Evolutionary conservation across 805 yeast genomes (phyloP), one percentile per base, ranked within the genome.

Genomic region (Yamadazyma paraphyllophila): DNA sequence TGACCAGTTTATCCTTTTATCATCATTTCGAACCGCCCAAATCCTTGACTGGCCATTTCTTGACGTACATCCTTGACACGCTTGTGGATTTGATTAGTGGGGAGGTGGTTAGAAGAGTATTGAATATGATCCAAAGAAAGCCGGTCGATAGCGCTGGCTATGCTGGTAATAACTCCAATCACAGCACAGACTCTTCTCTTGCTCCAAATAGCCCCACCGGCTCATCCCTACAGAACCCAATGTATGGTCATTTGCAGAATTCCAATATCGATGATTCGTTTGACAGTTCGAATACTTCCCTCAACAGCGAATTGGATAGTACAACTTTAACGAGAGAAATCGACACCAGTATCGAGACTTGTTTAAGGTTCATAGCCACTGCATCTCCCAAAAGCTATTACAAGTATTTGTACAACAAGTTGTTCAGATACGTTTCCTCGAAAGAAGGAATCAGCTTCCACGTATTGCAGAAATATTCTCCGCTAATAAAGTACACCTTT

Each of bases 331-430:
- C 52, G 2, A 51, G 51, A 10, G 68, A 65, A 27, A 66, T 71
- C 35, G 76, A 71, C 52, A 42, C 45, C n/a, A 55, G 62, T 43
- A 50, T 65, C 13, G 67, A 63, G 48, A 46, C 60, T 11, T 56
- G 66, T 15, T 51, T 69, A 35, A 58, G 67, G 37, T 71, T 59
- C 43, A 47, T 71, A 10, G 70, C 74, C 0, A 59, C 67, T 1
- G 59, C 76, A 3, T 67, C 68, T 48, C 69, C 76, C 0, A 41
- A 39, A 2, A 61, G 61, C 4, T 71, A 67, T 48, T 62, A 56
- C 43, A 47, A 49, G 24, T 70, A 58, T 43, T 37, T 68, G 8
- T 44, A 53, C 26, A 37, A 47, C 1, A 63, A 61, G 29, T 39
- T 71, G 4, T 63, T 68, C 44, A 45, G 44, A 7, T 63, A 33